Base-by-base conservation (phyloP, 23 red algal genomes). In the Cyanidiococcus yangmingshanensis region DNA sequence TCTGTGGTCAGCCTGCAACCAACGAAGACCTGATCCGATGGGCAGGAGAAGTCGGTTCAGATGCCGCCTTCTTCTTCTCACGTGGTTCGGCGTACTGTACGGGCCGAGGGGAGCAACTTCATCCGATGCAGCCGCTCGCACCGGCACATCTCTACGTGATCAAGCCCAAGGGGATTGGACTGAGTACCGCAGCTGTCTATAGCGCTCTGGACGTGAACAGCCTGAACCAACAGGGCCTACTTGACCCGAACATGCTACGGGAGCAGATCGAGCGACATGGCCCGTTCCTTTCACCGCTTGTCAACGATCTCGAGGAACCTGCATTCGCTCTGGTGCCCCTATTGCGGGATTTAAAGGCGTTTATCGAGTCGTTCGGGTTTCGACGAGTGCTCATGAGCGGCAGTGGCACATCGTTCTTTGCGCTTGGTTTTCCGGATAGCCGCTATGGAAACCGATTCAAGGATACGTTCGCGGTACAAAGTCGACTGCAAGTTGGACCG, bases 301-400 rank as follows among this genome's bases (percentile, higher is more conserved):
- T 98, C 2, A 98, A 98, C 67, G 94, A 98, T 74, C 68, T 98
- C 37, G 94, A 98, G 50, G 84, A 40, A 39, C 84, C 94, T 16
- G 85, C 82, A 68, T 98, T 98, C 74, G 38, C 57, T 0, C 80
- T 98, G 0, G 51, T 84, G 75, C 94, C 94, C 0, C 33, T 58
- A 27, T 59, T 98, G 71, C 75, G 58, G 2, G 80, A 82, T 40
- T 39, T 98, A 2, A 98, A 98, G 76, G 39, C 32, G 37, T 38
- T 84, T 7, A 45, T 91, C 40, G 77, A 76, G 30, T 57, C 75
- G 24, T 79, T 63, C n/a, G 94, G 94, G 36, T 98, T 98, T 57
- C 79, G 86, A 80, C 45, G 79, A 0, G 94, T 98, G 37, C 76
- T 98, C 35, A 98, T 98, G 94, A 92, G 94, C 76, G 94, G 94